Evolutionary conservation across 805 yeast genomes (phyloP).

Genomic region (Saccharomycopsis schoenii): DNA sequence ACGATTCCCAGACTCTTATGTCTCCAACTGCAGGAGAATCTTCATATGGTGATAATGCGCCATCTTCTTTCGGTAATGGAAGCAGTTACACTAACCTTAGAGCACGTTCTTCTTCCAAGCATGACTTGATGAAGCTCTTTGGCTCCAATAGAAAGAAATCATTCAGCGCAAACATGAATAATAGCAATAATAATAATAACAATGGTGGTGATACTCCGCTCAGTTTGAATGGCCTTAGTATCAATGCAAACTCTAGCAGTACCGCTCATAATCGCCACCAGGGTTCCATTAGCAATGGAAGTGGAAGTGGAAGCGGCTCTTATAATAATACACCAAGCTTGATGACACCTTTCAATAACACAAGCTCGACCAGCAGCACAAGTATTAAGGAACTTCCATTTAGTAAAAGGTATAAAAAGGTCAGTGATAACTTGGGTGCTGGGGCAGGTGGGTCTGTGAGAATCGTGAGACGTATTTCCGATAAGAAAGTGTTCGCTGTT

Average conservation of each 20-base stretch:
- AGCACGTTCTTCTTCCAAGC: conserved; percentile 8
- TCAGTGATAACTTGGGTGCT: conserved; percentile 82
- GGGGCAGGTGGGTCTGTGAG: conserved; percentile 94
- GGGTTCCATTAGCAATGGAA: neutral
- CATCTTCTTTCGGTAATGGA: neutral
- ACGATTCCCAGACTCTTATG: neutral
- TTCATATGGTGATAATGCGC: neutral
- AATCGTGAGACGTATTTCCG: conserved; percentile 56
- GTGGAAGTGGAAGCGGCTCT: neutral
- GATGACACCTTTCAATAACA: neutral
- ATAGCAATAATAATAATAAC: neutral
- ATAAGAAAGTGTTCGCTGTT: conserved; percentile 74
- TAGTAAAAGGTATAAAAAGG: conserved; percentile 66
- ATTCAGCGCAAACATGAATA: neutral
- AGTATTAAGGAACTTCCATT: conserved; percentile 36
- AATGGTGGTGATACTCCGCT: neutral
- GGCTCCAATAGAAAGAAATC: neutral
- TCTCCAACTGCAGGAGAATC: neutral
- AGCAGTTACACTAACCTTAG: neutral
- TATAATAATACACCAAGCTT: conserved; percentile 1
- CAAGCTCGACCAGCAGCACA: conserved; percentile 3
- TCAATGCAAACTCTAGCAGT: neutral
- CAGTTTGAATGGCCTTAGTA: neutral
- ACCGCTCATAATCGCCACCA: neutral
- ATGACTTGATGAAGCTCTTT: conserved; percentile 17